Conservation (phyloP, 495 filamentous ascomycete species). For the Aspergillus saccharolyticus region DNA sequence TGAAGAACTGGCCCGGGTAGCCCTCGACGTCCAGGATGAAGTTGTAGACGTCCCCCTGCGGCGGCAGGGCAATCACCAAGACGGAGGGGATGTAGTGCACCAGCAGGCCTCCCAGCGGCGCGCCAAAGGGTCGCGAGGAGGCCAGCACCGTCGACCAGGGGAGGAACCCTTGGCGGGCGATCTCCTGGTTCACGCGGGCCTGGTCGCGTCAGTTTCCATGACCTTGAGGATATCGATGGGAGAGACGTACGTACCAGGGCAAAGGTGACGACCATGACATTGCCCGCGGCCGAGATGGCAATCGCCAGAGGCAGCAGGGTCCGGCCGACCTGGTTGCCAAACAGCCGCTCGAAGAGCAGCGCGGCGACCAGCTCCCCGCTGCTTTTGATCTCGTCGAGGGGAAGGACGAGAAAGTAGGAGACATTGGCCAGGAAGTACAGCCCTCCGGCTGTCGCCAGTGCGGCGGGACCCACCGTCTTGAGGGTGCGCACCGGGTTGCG, state of each 20-base stretch:
- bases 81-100: conserved; percentile 65
- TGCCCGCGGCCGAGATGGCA: conserved; percentile 62
- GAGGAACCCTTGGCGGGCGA: conserved; percentile 64
- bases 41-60: conserved; percentile 61
- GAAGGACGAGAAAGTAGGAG: conserved; percentile 64
- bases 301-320: conserved; percentile 58
- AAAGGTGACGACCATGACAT: conserved; percentile 76
- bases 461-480: conserved; percentile 56
- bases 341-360: conserved; percentile 61
- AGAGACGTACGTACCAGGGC: conserved; percentile 42
- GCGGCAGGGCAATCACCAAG: conserved; percentile 60
- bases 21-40: conserved; percentile 72
- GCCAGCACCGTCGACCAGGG: conserved; percentile 59
- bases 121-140: conserved; percentile 61
- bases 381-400: conserved; percentile 61
- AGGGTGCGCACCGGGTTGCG: conserved; percentile 63
- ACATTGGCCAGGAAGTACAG: conserved; percentile 67
- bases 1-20: conserved; percentile 60
- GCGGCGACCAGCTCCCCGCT: conserved; percentile 65
- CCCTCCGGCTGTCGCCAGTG: conserved; percentile 54
- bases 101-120: conserved; percentile 61
- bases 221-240: background rate
- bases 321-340: conserved; percentile 54
- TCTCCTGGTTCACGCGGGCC: conserved; percentile 66
- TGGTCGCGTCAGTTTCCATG: conserved; percentile 21